Evolutionary conservation across 345 rosid species (phyloP).

Genomic region (Arabis hirsuta): DNA sequence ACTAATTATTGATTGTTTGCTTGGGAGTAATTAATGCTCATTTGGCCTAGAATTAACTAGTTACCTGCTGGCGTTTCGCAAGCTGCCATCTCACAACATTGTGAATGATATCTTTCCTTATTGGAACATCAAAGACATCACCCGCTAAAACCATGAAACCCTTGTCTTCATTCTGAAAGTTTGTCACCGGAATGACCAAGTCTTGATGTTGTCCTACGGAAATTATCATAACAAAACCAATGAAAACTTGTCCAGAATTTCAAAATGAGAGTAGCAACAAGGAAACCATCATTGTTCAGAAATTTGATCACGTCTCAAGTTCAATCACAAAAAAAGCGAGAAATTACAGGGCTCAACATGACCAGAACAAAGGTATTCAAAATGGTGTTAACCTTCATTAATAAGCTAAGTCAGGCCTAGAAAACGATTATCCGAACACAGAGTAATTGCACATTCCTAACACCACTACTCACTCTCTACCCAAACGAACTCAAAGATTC

Average conservation of each 20-base stretch:
- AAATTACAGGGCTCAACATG: not conserved
- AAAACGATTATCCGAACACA: too few species aligned
- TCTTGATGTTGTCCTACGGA: slow-evolving; percentile 70
- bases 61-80: slow-evolving; percentile 89
- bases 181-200: slow-evolving; percentile 79
- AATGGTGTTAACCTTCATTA: not conserved
- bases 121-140: slow-evolving; percentile 93
- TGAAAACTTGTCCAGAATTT: slow-evolving; percentile 6
- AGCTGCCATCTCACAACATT: slow-evolving; percentile 91
- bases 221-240: slow-evolving; percentile 13
- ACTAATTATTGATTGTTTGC: not conserved
- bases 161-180: slow-evolving; percentile 71
- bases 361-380: not conserved
- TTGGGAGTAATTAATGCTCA: not conserved
- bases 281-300: not conserved
- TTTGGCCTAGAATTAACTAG: not conserved
- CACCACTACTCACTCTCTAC: not conserved
- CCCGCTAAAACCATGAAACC: slow-evolving; percentile 90
- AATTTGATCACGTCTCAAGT: slow-evolving; percentile 5
- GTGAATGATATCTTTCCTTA: slow-evolving; percentile 89
- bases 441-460: not conserved
- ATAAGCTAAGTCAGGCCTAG: slow-evolving; percentile 23
- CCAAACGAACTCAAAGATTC: not conserved
- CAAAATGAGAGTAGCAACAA: not conserved
- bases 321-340: slow-evolving; percentile 12